phyloP scores from a whole-genome alignment of 768 basidiomycete genomes.

The Clitopilus hobsonii region DNA sequence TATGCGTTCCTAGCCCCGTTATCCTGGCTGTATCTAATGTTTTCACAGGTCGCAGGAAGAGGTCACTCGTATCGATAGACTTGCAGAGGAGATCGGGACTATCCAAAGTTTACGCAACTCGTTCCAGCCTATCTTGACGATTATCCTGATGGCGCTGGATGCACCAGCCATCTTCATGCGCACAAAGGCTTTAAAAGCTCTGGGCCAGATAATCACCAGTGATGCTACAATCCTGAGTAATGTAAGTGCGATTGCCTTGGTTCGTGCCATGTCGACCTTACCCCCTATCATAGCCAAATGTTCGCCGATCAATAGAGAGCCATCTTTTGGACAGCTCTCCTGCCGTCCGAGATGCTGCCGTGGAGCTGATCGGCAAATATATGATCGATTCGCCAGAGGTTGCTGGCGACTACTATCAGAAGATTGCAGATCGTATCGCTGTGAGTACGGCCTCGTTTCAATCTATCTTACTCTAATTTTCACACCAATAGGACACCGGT shows the following conservation, averaged over 20 bases:
- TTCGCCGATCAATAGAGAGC: conserved; percentile 82
- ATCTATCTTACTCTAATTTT: background rate
- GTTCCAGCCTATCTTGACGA: conserved; percentile 79
- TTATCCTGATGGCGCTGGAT: conserved; percentile 76
- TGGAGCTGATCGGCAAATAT: conserved; percentile 97
- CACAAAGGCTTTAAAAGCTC: conserved; percentile 87
- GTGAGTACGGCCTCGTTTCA: conserved; percentile 50
- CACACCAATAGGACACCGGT: conserved; percentile 81
- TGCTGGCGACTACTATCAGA: conserved; percentile 84
- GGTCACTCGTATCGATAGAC: conserved; percentile 55
- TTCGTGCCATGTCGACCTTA: background rate
- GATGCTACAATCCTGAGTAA: conserved; percentile 79
- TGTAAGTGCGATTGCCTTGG: conserved; percentile 36
- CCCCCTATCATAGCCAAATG: conserved; percentile 50
- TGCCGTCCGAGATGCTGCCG: conserved; percentile 93
- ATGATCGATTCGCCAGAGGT: conserved; percentile 86
- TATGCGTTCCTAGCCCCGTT: conserved; percentile 24
- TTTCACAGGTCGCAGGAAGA: conserved; percentile 65
- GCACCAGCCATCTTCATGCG: conserved; percentile 88
- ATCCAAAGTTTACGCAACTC: conserved; percentile 73
- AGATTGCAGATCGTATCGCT: conserved; percentile 86
- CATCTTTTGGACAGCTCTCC: conserved; percentile 90
- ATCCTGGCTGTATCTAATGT: conserved; percentile 1
- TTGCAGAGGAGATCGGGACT: conserved; percentile 73
- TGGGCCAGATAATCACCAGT: conserved; percentile 85